These are phyloP conservation scores for Coleophoma crateriformis DNA, from an alignment of 2,329 filamentous ascomycete genomes.

Conservation along the genomic window DNA sequence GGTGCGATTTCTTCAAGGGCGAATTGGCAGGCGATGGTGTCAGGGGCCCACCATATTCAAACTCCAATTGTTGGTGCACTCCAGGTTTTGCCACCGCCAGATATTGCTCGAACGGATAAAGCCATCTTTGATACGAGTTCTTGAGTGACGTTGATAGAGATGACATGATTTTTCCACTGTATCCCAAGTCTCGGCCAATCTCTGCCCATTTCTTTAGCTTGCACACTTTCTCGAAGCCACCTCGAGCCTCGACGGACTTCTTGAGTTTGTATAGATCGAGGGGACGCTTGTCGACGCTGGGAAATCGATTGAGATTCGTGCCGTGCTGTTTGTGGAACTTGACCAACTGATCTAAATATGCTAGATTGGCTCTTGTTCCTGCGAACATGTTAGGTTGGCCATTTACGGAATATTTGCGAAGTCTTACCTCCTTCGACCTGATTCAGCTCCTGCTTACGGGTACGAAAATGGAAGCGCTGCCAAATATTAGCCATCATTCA, in stretches of 20 bases:
- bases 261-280: constrained; percentile 93
- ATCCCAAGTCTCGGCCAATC: constrained; percentile 91
- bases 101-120: constrained; percentile 95
- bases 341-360: constrained; percentile 88
- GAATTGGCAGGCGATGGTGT: constrained; percentile 72
- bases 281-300: constrained; percentile 95
- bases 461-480: constrained; percentile 94
- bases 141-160: constrained; percentile 96
- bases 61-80: constrained; percentile 92
- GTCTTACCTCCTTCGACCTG: constrained; percentile 92
- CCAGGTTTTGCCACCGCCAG: constrained; percentile 84
- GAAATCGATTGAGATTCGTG: constrained; percentile 86
- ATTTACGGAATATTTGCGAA: no score
- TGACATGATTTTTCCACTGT: constrained; percentile 99
- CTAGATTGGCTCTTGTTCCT: constrained; percentile 93
- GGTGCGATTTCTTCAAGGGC: constrained; percentile 62
- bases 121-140: constrained; percentile 96
- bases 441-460: constrained; percentile 92
- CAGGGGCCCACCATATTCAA: constrained; percentile 86
- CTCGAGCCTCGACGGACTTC: constrained; percentile 90
- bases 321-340: constrained; percentile 98
- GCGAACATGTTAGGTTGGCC: not conserved
- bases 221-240: constrained; percentile 94
- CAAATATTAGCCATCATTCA: constrained; percentile 17
- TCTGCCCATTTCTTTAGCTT: constrained; percentile 99